Percentiles rank a stretch among this genome's conserved stretches.
These are phyloP conservation scores for Rhodomyrtus tomentosa DNA, from an alignment of 345 rosid genomes.

Conservation along the genomic window DNA sequence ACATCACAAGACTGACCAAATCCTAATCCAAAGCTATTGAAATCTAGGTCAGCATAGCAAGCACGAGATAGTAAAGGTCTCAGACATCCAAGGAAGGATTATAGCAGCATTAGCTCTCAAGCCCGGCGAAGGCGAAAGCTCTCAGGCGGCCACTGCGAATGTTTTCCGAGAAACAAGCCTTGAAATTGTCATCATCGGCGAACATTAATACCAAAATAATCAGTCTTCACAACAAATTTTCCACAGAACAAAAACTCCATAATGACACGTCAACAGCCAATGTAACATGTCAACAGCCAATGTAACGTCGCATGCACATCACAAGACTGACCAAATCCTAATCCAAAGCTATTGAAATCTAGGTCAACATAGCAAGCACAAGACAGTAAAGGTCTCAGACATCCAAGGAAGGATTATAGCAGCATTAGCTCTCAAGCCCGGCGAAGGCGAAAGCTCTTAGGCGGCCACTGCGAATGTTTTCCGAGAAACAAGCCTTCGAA, in stretches of 20 bases:
- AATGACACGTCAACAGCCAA: no score
- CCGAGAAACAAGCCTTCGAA: no score
- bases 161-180: not conserved
- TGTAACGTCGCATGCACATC: not conserved
- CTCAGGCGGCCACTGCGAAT: not conserved
- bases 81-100: slow-evolving; percentile 64
- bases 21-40: not conserved
- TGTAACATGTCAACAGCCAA: not conserved
- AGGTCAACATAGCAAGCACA: not conserved
- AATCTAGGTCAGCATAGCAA: not conserved
- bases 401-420: slow-evolving; percentile 61
- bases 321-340: not conserved
- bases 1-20: not conserved
- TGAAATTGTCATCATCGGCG: no score
- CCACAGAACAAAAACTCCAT: not conserved
- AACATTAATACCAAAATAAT: no score
- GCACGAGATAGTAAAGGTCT: not conserved
- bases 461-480: no score
- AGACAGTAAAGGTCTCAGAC: slow-evolving; percentile 9
- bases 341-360: not conserved
- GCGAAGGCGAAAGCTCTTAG: no score
- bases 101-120: slow-evolving; percentile 49
- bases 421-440: slow-evolving; percentile 54
- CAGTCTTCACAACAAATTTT: no score
- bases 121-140: slow-evolving; percentile 15